phyloP scores from a whole-genome alignment of 768 basidiomycete species.

The Cyathus striatus region DNA sequence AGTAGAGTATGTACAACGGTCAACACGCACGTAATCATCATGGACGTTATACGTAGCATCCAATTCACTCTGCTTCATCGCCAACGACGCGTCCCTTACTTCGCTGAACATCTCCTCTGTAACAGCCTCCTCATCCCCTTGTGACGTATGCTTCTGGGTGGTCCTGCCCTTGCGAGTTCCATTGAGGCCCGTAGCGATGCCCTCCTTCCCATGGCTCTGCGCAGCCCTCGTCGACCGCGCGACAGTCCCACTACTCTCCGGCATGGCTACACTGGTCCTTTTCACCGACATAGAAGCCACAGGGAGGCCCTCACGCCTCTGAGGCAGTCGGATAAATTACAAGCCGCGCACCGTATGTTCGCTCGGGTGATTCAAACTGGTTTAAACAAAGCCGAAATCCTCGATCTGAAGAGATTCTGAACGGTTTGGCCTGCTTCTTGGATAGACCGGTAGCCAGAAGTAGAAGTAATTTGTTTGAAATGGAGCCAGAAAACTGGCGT shows the following conservation, averaged over 20 bases:
- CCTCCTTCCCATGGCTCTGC: slow-evolving; percentile 5
- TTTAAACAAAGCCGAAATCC: slow-evolving; percentile 4
- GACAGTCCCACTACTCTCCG: slow-evolving; percentile 3
- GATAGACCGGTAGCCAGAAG: slow-evolving; percentile 24
- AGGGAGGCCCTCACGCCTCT: neutral
- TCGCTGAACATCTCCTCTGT: slow-evolving; percentile 21
- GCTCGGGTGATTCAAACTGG: neutral
- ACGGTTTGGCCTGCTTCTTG: slow-evolving; percentile 63
- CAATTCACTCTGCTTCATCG: slow-evolving; percentile 54
- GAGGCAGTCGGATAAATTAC: neutral
- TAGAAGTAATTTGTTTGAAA: slow-evolving; percentile 10
- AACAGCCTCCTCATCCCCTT: slow-evolving; percentile 7
- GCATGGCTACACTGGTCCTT: neutral
- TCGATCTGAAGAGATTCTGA: slow-evolving; percentile 63
- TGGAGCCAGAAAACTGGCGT: slow-evolving; percentile 8
- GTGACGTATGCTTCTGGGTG: neutral
- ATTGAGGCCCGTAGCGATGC: slow-evolving; percentile 11
- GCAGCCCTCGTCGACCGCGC: slow-evolving; percentile 4
- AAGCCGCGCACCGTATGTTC: neutral
- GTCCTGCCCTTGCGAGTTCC: slow-evolving; percentile 14
- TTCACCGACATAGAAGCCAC: slow-evolving; percentile 1
- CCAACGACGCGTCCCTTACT: slow-evolving; percentile 44
- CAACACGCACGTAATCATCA: slow-evolving; percentile 61
- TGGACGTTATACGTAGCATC: slow-evolving; percentile 58
- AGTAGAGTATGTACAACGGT: slow-evolving; percentile 4